Conservation (phyloP, 352 stramenopile genomes). For the Sclerospora graminicola region DNA sequence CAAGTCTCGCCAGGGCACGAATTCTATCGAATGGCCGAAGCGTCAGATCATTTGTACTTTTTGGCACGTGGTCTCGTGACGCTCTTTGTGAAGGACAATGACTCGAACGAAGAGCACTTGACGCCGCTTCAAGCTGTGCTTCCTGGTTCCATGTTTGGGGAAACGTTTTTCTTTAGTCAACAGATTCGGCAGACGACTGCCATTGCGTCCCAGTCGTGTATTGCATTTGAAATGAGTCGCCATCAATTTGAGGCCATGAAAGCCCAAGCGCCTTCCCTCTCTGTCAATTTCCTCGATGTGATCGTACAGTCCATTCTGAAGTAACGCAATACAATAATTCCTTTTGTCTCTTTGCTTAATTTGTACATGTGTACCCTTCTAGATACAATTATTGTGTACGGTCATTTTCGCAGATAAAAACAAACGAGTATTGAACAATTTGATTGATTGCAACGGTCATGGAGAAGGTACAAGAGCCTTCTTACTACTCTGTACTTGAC, state of each 20-base stretch:
- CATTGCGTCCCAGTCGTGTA: slow-evolving; percentile 32
- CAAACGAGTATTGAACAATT: not conserved
- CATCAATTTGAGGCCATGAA: slow-evolving; percentile 60
- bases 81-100: slow-evolving; percentile 74
- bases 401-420: too few relatives aligned
- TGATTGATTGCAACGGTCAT: slow-evolving; percentile 15
- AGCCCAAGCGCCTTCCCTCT: slow-evolving; percentile 32
- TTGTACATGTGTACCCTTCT: too few relatives aligned
- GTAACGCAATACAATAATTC: slow-evolving; percentile 1
- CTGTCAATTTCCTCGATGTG: slow-evolving; percentile 58
- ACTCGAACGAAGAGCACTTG: slow-evolving; percentile 4
- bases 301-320: slow-evolving; percentile 59
- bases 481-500: slow-evolving; percentile 63
- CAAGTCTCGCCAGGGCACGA: slow-evolving; percentile 44
- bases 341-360: too few relatives aligned
- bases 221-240: slow-evolving; percentile 64
- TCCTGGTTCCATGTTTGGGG: slow-evolving; percentile 74
- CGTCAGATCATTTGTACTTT: slow-evolving; percentile 64
- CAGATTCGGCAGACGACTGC: slow-evolving; percentile 63
- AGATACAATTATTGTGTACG: too few relatives aligned
- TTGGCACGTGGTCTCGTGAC: slow-evolving; percentile 56
- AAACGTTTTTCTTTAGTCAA: slow-evolving; percentile 75
- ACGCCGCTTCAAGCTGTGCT: slow-evolving; percentile 36
- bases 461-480: slow-evolving; percentile 41
- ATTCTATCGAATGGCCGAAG: slow-evolving; percentile 62